Evolutionary conservation across 2,329 filamentous ascomycete species (phyloP), one percentile per base, ranked within the genome.

Genomic region (Cladosporium phlei): DNA sequence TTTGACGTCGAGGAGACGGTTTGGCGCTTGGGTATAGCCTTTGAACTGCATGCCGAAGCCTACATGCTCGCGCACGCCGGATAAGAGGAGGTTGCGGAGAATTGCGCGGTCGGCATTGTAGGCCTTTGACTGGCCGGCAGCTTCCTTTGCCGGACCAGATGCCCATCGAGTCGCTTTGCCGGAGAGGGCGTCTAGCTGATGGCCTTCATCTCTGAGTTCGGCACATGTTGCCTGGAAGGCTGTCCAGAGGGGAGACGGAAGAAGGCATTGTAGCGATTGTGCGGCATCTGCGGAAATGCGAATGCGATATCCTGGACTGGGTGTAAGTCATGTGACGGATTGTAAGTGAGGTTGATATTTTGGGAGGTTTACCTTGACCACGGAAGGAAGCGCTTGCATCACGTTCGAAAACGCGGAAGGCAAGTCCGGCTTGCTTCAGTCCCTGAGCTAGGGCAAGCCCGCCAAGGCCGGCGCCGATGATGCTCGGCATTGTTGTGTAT

Each of bases 391-490:
- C 28, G 4, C 35, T 45, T 7, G 30, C n/a, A 37, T 56, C 50
- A 35, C 57, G 47, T 39, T 61, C 58, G 35, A 53, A 59, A 28
- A 61, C 42, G 3, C 39, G 46, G 38, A 51, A 58, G 1, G 52
- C 46, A 17, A 61, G 55, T 11, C 46, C 45, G 19, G 43, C 38
- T 38, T 59, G 49, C 22, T 54, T 52, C n/a, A 62, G 49, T 10
- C 54, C 59, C 12, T 61, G 56, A 2, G 59, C 59, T 8, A 62
- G 49, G 1, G 47, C 39, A 3, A 62, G 51, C 9, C 59, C 59
- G 9, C 52, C 55, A 22, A 57, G 48, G 11, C 58, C 58, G 10
- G 54, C 58, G 11, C 59, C 59, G 12, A 62, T 54, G 45, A 60
- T 57, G n/a, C 12, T 30, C 12, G 28, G 28, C 28, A 30, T 30